Conservation (phyloP, 352 stramenopile genomes). For the Phytopythium oedochilum region DNA sequence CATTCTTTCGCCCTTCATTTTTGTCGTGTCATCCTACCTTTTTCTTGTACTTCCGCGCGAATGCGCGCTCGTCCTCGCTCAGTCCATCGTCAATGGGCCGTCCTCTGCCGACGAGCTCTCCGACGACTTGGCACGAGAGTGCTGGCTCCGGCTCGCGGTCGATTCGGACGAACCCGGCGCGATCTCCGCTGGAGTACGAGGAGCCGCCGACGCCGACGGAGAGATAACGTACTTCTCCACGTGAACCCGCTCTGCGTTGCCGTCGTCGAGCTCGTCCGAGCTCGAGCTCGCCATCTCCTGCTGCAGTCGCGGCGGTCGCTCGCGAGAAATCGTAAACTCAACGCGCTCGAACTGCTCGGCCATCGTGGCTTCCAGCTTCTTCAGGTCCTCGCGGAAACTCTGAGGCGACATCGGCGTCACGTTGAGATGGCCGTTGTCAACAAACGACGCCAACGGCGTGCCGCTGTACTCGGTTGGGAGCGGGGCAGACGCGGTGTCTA, state of each 20-base stretch:
- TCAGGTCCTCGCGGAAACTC: constrained; percentile 42
- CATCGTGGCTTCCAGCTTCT: constrained; percentile 65
- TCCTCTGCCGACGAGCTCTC: constrained; percentile 24
- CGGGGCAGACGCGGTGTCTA: constrained; percentile 16
- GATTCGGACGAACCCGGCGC: constrained; percentile 15
- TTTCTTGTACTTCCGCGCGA: not conserved
- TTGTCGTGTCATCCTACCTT: not conserved
- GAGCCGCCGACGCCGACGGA: constrained; percentile 6
- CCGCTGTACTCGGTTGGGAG: constrained; percentile 39
- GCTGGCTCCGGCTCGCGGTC: constrained; percentile 21
- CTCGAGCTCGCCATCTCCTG: constrained; percentile 11
- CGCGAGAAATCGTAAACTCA: constrained; percentile 76
- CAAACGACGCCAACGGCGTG: constrained; percentile 79
- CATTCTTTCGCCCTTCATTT: not conserved
- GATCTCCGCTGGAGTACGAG: constrained; percentile 7
- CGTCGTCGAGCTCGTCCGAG: constrained; percentile 26
- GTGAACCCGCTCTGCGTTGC: constrained; percentile 18
- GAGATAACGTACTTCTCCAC: constrained; percentile 43
- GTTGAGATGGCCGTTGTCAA: constrained; percentile 70
- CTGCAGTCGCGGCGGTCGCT: constrained; percentile 41
- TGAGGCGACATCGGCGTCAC: constrained; percentile 50
- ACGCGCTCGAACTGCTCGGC: constrained; percentile 70
- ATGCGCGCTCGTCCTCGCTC: not conserved
- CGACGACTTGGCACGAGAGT: constrained; percentile 26
- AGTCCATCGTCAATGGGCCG: constrained; percentile 4